phyloP scores from a whole-genome alignment of 176 grass and related monocot species.

The Neostapfia colusana region DNA sequence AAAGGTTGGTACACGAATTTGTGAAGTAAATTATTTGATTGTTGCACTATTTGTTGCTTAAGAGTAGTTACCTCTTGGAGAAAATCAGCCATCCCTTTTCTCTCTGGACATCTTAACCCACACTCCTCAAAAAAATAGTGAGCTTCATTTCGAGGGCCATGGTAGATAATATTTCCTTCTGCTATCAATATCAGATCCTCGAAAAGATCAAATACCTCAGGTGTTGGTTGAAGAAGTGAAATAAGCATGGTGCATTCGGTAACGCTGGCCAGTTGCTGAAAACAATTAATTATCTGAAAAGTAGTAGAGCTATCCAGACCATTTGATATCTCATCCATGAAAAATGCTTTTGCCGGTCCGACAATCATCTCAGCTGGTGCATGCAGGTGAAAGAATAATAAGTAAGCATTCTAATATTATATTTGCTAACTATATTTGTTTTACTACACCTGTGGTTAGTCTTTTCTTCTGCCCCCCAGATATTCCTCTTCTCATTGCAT shows the following conservation, averaged over 20 bases:
- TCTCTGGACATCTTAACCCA: conserved; percentile 63
- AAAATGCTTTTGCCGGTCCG: conserved; percentile 56
- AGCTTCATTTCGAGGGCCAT: conserved; percentile 46
- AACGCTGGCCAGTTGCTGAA: conserved; percentile 48
- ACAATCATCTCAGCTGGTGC: conserved; percentile 62
- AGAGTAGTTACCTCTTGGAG: conserved; percentile 56
- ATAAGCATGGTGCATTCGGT: conserved; percentile 48
- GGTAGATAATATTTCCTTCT: conserved; percentile 59
- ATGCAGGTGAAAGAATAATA: not conserved
- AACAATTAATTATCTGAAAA: conserved; percentile 53
- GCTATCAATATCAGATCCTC: conserved; percentile 62
- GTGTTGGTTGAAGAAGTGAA: conserved; percentile 67
- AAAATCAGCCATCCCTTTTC: conserved; percentile 61
- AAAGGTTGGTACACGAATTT: not conserved
- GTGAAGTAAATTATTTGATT: not conserved
- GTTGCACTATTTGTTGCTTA: not conserved
- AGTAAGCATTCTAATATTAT: not conserved
- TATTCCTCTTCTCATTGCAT: conserved; percentile 73
- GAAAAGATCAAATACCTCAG: conserved; percentile 63
- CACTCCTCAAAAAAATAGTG: conserved; percentile 47
- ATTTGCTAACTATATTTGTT: not conserved
- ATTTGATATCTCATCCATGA: conserved; percentile 79
- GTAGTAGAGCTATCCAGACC: conserved; percentile 66
- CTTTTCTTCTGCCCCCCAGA: conserved; percentile 75
- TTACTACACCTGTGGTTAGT: conserved; percentile 53